Conservation (phyloP, 495 filamentous ascomycete species). For the Aspergillus haitiensis region DNA sequence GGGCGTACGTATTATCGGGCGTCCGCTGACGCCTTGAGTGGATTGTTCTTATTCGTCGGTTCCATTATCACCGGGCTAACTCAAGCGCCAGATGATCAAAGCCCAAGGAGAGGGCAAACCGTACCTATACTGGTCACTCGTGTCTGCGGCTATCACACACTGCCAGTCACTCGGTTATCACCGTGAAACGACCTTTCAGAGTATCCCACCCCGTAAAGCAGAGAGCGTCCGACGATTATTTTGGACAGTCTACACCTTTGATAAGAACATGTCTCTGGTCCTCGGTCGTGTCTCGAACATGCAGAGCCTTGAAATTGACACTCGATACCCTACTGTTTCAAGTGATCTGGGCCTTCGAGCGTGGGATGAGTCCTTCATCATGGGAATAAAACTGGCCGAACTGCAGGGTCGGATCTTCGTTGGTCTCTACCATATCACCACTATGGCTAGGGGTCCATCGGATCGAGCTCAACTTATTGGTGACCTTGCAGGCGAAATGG, state of each 20-base stretch:
- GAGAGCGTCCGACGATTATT: slow-evolving; percentile 23
- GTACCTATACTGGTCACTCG: slow-evolving; percentile 6
- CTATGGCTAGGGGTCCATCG: not conserved
- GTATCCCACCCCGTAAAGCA: slow-evolving; percentile 4
- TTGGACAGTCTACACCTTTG: slow-evolving; percentile 26
- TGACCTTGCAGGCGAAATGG: slow-evolving; percentile 7
- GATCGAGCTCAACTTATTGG: slow-evolving; percentile 12
- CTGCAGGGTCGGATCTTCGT: slow-evolving; percentile 20
- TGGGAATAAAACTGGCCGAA: slow-evolving; percentile 19
- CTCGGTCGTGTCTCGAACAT: slow-evolving; percentile 24
- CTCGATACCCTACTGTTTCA: slow-evolving; percentile 10
- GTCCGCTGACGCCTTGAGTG: not conserved
- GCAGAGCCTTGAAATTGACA: slow-evolving; percentile 26
- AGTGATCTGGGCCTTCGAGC: slow-evolving; percentile 19
- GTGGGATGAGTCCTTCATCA: slow-evolving; percentile 26
- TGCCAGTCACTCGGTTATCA: slow-evolving; percentile 24
- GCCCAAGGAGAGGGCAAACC: slow-evolving; percentile 25
- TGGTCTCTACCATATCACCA: slow-evolving; percentile 17
- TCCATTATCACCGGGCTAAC: not conserved
- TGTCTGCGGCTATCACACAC: slow-evolving; percentile 19
- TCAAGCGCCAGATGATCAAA: slow-evolving; percentile 7
- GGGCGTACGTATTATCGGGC: slow-evolving; percentile 21
- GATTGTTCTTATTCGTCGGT: not conserved
- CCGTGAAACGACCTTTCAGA: slow-evolving; percentile 21
- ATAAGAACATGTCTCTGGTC: slow-evolving; percentile 26